Base-by-base conservation (phyloP, 495 filamentous ascomycete species). In the Monascus purpureus region DNA sequence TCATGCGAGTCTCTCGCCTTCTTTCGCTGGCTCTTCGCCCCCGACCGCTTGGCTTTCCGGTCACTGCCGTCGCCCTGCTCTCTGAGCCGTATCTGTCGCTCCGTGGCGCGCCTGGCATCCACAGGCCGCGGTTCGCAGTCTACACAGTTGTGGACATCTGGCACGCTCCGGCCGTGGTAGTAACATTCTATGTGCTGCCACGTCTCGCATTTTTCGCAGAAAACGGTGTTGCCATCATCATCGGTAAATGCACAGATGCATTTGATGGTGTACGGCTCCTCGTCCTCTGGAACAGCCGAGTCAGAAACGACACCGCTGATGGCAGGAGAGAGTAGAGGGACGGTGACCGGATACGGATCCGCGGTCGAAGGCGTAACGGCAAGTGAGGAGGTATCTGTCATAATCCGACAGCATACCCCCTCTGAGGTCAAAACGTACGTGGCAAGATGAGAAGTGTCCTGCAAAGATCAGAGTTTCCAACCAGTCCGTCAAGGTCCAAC, bases 101-200 rank as follows among this genome's bases (percentile, higher is more conserved):
- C 75, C 25, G 62, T 62, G 22, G 90, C 90, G 42, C 67, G 62
- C 41, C 77, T 68, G 25, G 58, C 55, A 52, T 95, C 81, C 42
- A 94, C 45, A 26, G 46, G 45, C 40, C 84, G 68, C 12, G 88
- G 84, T 36, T 75, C 64, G 57, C 90, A 99, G 38, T 90, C 85
- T 32, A 68, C 68, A 58, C 90, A 99, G 42, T 75, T 77, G 57
- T 99, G 93, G 42, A 76, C 70, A 13, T 81, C 70, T 24, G 83
- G 88, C 27, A 92, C 77, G 22, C 73, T 68, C 30, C 67, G 69
- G 31, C 73, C 62, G 30, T 80, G 76, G 50, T 94, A 92, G 57
- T 93, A 95, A 59, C 90, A 99, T 43, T 82, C 72, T 40, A 92
- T 87, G 57, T 99, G 90, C 57, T 99, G 90, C 90, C 90, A 99